Evolutionary conservation across 164 flowering plant species (phyloP).

Genomic region (Aristolochia californica): DNA sequence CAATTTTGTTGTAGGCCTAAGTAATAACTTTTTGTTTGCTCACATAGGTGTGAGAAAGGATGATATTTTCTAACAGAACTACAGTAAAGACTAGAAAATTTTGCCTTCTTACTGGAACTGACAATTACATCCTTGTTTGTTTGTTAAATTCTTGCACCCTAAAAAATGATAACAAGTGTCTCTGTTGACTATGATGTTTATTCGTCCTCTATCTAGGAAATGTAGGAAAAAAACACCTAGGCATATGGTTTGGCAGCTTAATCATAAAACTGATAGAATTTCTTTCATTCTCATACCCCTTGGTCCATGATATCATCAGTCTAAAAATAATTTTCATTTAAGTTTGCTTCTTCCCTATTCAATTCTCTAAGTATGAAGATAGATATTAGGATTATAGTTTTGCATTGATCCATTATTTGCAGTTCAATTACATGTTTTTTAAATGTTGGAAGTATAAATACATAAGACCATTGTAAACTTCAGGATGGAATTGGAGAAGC

Average conservation of each 20-base stretch:
- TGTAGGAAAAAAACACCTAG: neutral
- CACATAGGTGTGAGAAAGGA: neutral
- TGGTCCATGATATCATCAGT: neutral
- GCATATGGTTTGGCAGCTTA: neutral
- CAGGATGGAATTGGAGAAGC: conserved; percentile 70
- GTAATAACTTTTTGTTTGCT: neutral
- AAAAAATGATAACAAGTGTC: no score
- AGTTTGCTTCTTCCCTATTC: neutral
- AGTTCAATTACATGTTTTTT: neutral
- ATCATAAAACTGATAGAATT: neutral
- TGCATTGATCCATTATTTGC: neutral
- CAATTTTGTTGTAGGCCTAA: neutral
- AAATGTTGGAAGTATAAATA: neutral
- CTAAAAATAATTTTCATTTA: neutral
- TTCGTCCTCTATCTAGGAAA: neutral
- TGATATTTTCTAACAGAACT: neutral
- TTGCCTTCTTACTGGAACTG: neutral
- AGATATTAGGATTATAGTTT: neutral
- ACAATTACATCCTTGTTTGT: neutral
- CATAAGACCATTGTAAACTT: conserved; percentile 2
- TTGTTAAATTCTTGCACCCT: no score
- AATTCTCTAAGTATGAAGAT: neutral
- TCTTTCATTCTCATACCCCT: neutral
- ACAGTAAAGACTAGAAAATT: neutral
- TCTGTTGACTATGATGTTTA: no score